Percentiles rank a stretch among this genome's conserved stretches.
Evolutionary conservation across 106 monocot species (phyloP).

Genomic region (Acorus calamus): DNA sequence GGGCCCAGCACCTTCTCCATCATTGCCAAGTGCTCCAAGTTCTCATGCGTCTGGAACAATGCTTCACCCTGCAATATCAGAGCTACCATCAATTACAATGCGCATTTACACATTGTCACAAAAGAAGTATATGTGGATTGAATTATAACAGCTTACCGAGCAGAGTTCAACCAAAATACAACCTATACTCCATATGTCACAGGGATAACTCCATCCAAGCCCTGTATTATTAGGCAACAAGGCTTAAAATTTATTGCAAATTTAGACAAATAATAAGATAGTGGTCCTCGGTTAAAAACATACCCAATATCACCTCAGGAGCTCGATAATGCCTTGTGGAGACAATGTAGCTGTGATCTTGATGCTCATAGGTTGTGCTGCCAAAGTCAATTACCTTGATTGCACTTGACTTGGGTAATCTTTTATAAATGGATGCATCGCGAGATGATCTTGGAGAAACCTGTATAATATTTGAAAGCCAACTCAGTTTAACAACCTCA

Average conservation of each 20-base stretch:
- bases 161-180: conserved; percentile 29
- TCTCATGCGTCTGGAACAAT: no score
- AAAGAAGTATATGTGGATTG: not conserved
- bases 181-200: conserved; percentile 29
- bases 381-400: conserved; percentile 97
- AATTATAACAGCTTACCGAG: conserved; percentile 3
- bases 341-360: conserved; percentile 59
- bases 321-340: conserved; percentile 92
- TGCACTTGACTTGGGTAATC: conserved; percentile 76
- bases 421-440: conserved; percentile 33
- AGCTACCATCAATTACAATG: not conserved
- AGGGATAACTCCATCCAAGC: conserved; percentile 24
- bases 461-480: conserved; percentile 11
- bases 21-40: no score
- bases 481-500: no score
- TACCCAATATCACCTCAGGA: conserved; percentile 89
- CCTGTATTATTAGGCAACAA: not conserved
- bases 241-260: not conserved
- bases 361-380: conserved; percentile 64
- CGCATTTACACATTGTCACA: no score
- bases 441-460: conserved; percentile 23
- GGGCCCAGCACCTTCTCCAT: no score
- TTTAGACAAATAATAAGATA: not conserved
- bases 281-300: not conserved
- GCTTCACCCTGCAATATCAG: not conserved